These are phyloP conservation scores for Phytophthora europaea DNA, from an alignment of 352 stramenopile genomes.

Conservation along the genomic window DNA sequence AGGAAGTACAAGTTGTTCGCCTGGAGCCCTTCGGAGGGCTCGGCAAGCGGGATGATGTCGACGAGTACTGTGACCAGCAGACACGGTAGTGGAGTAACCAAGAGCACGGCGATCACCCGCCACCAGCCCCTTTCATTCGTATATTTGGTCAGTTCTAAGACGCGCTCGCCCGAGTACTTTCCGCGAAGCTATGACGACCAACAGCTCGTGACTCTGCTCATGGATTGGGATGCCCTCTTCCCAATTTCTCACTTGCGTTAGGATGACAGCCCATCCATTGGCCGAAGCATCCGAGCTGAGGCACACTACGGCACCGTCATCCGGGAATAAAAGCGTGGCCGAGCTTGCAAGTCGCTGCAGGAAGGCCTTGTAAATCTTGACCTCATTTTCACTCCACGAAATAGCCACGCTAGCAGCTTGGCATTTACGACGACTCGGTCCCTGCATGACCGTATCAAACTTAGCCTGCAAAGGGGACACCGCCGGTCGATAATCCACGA, in stretches of 20 bases:
- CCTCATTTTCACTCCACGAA: background rate
- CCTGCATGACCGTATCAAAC: background rate
- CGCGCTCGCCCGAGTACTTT: constrained; percentile 22
- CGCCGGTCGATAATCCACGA: background rate
- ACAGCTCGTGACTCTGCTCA: background rate
- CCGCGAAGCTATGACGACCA: constrained; percentile 22
- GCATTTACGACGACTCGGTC: background rate
- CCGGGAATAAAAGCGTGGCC: background rate
- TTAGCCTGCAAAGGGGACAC: background rate
- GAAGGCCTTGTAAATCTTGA: background rate
- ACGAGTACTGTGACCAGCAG: constrained; percentile 26
- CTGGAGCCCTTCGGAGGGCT: constrained; percentile 10
- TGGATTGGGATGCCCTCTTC: background rate
- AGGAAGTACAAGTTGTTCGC: constrained; percentile 32
- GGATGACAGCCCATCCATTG: background rate
- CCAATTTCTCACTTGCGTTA: background rate
- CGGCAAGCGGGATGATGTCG: constrained; percentile 28
- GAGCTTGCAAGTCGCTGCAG: background rate
- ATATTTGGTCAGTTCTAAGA: constrained; percentile 20
- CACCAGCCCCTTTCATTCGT: constrained; percentile 11
- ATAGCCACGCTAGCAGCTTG: background rate
- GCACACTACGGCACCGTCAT: background rate
- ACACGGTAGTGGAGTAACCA: constrained; percentile 27
- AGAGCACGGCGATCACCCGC: constrained; percentile 10
- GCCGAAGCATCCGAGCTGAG: background rate